phyloP scores from a whole-genome alignment of 306 rosid genomes.

The Quercus robur region DNA sequence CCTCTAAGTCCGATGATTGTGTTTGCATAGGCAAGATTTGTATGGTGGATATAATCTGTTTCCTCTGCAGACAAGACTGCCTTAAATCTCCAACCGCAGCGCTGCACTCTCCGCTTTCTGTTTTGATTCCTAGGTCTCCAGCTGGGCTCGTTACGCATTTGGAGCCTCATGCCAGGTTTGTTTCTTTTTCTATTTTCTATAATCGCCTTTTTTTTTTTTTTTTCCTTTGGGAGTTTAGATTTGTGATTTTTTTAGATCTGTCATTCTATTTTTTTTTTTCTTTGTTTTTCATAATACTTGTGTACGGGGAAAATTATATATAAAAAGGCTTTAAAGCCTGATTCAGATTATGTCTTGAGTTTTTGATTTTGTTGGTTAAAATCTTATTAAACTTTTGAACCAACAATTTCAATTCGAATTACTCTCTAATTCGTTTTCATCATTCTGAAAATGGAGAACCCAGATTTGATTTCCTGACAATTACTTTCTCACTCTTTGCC shows the following conservation, averaged over 20 bases:
- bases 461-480: no score
- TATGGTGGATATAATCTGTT: conserved; percentile 58
- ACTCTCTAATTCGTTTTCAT: no score
- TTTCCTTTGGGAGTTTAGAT: not conserved
- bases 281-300: not conserved
- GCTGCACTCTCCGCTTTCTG: conserved; percentile 47
- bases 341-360: no score
- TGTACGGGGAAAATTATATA: not conserved
- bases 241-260: not conserved
- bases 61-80: conserved; percentile 45
- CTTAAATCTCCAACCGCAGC: conserved; percentile 50
- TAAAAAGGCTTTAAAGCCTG: no score
- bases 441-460: no score
- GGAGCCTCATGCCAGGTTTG: conserved; percentile 64
- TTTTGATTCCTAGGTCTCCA: conserved; percentile 24
- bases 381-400: no score
- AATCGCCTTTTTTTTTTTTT: no score
- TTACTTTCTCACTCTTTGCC: no score
- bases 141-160: conserved; percentile 52
- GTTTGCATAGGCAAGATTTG: conserved; percentile 65
- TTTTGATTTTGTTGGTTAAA: no score
- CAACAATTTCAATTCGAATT: no score
- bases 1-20: conserved; percentile 23
- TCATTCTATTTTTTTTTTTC: not conserved
- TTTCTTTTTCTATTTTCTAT: not conserved